Base-by-base conservation (phyloP, 148 eudicot species). In the Arbutus unedo region DNA sequence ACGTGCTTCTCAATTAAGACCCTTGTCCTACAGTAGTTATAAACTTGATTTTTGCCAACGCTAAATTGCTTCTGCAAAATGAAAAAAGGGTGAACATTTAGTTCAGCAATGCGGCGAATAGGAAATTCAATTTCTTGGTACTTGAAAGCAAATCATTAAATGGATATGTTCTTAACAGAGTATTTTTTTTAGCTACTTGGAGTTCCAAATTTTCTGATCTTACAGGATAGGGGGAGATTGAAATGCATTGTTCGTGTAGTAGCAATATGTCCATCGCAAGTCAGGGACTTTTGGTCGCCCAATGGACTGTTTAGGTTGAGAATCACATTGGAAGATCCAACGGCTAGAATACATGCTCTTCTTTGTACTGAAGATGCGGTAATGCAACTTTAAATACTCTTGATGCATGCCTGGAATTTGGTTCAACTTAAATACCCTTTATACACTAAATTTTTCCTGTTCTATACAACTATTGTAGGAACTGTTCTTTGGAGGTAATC, bases 311-410 rank as follows among this genome's bases (percentile, higher is more conserved):
- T 13, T 54, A 77, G 79, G 43, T 54, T 54, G 15, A 77, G 66
- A 18, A 55, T 77, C 6, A 77, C 79, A 1, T 15, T 77, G 59
- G 79, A 77, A n/a, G 79, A 77, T 77, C 79, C 66, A 38, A 77
- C 79, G 11, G 79, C 79, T 15, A 77, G 79, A 38, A 55, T 77
- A 53, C 79, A 55, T 77, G 79, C 79, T 77, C 66, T 77, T 54
- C 66, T 77, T 5, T 55, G 62, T 77, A 64, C 21, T 77, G 25
- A 55, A 77, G 79, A 53, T 38, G 79, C 79, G 66, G 79, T 77
- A 77, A 77, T 0, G 21, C 49, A 77, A 25, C 49, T 38, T 77
- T 77, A 54, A 54, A 19, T 76, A 76, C 43, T 76, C 54, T 8
- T 76, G 59, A 76, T 51, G 78, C n/a, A 50, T 53, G 60, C 19